phyloP scores from a whole-genome alignment of 768 basidiomycete species.

The Rossbeevera mucosa region DNA sequence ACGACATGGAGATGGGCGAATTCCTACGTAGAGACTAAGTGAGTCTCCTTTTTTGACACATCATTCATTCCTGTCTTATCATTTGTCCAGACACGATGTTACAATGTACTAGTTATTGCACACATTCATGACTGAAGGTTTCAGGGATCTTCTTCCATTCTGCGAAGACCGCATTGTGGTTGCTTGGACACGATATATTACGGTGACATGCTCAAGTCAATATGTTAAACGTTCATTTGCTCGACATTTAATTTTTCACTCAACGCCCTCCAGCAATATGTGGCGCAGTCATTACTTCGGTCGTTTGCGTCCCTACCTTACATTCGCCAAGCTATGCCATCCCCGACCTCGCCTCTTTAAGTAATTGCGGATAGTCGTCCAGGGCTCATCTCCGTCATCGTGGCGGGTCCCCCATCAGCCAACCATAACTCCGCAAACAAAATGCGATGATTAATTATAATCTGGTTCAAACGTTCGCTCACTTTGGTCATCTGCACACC shows the following conservation, averaged over 20 bases:
- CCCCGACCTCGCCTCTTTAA: slow-evolving; percentile 11
- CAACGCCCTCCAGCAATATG: slow-evolving; percentile 8
- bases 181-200: slow-evolving; percentile 4
- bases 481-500: neutral
- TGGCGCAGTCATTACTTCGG: slow-evolving; percentile 12
- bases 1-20: slow-evolving; percentile 53
- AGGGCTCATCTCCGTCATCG: slow-evolving; percentile 23
- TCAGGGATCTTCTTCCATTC: slow-evolving; percentile 11
- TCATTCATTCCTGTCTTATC: slow-evolving; percentile 1
- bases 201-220: neutral
- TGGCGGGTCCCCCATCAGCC: neutral
- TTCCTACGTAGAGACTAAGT: slow-evolving; percentile 55
- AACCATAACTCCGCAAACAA: neutral
- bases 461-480: neutral
- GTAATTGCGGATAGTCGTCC: slow-evolving; percentile 9
- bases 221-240: slow-evolving; percentile 1
- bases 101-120: slow-evolving; percentile 21
- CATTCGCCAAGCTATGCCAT: neutral
- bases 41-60: slow-evolving; percentile 29
- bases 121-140: slow-evolving; percentile 12
- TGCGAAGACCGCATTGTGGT: neutral
- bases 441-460: neutral
- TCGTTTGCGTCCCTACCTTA: slow-evolving; percentile 3
- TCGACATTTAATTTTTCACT: slow-evolving; percentile 10
- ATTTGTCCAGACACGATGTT: slow-evolving; percentile 9